phyloP scores from a whole-genome alignment of 768 basidiomycete genomes.

The Epithele typhae region DNA sequence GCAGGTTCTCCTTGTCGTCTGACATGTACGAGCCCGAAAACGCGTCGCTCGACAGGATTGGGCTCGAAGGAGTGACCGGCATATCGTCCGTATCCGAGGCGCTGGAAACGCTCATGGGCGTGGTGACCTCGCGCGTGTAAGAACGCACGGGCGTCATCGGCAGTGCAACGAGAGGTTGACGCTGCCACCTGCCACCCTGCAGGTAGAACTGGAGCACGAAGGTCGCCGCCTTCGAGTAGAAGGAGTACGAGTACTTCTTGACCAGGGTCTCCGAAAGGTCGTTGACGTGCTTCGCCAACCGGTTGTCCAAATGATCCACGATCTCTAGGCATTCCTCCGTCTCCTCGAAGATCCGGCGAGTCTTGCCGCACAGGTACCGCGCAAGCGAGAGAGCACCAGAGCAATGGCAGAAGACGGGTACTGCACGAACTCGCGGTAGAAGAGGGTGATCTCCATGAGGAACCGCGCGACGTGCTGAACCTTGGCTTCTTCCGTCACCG shows the following conservation, averaged over 20 bases:
- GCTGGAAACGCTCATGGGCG: slow-evolving; percentile 73
- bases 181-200: slow-evolving; percentile 72
- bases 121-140: slow-evolving; percentile 48
- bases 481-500: slow-evolving; percentile 76
- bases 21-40: slow-evolving; percentile 62
- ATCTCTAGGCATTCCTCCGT: slow-evolving; percentile 80
- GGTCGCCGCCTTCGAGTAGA: slow-evolving; percentile 94
- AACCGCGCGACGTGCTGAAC: slow-evolving; percentile 96
- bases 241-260: slow-evolving; percentile 96
- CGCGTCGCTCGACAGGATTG: slow-evolving; percentile 45
- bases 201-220: slow-evolving; percentile 93
- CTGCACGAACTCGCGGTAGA: slow-evolving; percentile 92
- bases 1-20: slow-evolving; percentile 80
- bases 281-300: slow-evolving; percentile 84
- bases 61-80: slow-evolving; percentile 78
- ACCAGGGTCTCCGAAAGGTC: slow-evolving; percentile 93
- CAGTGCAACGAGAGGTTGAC: slow-evolving; percentile 41
- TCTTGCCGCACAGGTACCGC: slow-evolving; percentile 79
- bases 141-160: slow-evolving; percentile 65
- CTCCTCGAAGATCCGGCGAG: slow-evolving; percentile 77
- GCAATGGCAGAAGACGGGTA: slow-evolving; percentile 85
- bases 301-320: slow-evolving; percentile 79
- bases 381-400: slow-evolving; percentile 84
- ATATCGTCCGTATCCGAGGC: slow-evolving; percentile 83
- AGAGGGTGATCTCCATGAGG: slow-evolving; percentile 98